Conservation (phyloP, 2,329 filamentous ascomycete genomes). For the Clonostachys chloroleuca region DNA sequence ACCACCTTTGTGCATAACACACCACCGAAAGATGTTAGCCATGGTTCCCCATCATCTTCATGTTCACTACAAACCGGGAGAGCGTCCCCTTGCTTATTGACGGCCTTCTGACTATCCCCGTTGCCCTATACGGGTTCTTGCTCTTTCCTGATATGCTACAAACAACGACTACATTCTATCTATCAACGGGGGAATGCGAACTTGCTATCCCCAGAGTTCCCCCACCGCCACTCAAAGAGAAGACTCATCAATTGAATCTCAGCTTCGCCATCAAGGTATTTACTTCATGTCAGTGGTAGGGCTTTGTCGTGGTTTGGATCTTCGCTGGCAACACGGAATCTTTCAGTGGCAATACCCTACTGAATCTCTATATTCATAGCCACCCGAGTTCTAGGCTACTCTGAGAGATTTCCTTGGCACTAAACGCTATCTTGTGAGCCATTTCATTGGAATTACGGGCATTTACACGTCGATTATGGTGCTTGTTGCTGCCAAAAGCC, state of each 20-base stretch:
- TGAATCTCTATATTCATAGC: no score
- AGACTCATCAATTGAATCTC: conserved; percentile 34
- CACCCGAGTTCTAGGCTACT: no score
- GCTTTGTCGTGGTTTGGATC: conserved; percentile 63
- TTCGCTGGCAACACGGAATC: conserved; percentile 69
- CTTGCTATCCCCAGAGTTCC: conserved; percentile 17
- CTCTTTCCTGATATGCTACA: conserved; percentile 22
- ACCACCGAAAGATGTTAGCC: no score
- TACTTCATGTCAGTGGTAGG: conserved; percentile 60
- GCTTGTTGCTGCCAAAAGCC: conserved; percentile 41
- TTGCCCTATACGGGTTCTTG: conserved; percentile 20
- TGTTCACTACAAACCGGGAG: conserved; percentile 25
- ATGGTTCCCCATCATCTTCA: conserved; percentile 18
- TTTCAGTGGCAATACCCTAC: conserved; percentile 60
- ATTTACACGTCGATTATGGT: conserved; percentile 60
- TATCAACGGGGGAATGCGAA: conserved; percentile 3
- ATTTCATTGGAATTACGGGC: conserved; percentile 62
- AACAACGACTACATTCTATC: conserved; percentile 8
- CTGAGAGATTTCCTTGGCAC: conserved; percentile 61
- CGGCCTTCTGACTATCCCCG: conserved; percentile 22
- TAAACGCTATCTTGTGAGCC: conserved; percentile 60
- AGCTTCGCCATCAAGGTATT: conserved; percentile 47
- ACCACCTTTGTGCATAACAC: no score
- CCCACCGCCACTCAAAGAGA: conserved; percentile 15
- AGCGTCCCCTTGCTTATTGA: conserved; percentile 41